Base-by-base conservation (phyloP, 352 stramenopile genomes). In the Phytophthora hibernalis region DNA sequence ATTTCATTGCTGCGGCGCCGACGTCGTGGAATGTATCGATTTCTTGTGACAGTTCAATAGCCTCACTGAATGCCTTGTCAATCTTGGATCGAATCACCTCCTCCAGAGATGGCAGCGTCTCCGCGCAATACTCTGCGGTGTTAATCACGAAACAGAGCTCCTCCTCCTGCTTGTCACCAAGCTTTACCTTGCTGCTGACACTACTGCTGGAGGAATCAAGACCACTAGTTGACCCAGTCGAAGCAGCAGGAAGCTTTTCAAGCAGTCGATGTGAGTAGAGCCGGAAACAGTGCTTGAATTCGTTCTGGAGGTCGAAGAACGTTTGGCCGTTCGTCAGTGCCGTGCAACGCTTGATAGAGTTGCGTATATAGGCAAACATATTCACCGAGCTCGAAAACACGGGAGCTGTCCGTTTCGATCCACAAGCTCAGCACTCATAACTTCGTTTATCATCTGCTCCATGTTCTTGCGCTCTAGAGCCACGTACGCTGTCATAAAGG, bases 291-390 rank as follows among this genome's bases (percentile, higher is more conserved):
- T 84, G 74, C 33, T 87, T 96, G 74, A 99, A 99, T 64, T 98
- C 94, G 55, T 91, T 82, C 54, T 99, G 93, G 24, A 99, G 76
- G 42, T 98, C 84, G 65, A 99, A 99, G 61, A 99, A 99, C 11
- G 97, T 98, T 74, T 99, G 93, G 20, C 97, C 97, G 49, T 97
- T 99, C 1, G 97, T 99, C 30, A 99, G 76, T 21, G 95, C 96
- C 20, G 96, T 98, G 62, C 97, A 99, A 16, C 97, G 90, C 61
- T 98, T 98, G 35, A 99, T 97, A 8, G 95, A 98, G 59, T 98
- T 98, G 51, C 98, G 98, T 63, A 99, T 99, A 81, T 99, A 99
- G 42, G 98, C 93, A 68, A 99, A 99, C 65, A 99, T 95, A 65
- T 98, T 98, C 16, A 98, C 97, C 2, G 96, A 98, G 33, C 92